phyloP scores from a whole-genome alignment of 352 stramenopile genomes.

The Pythium dissimile region DNA sequence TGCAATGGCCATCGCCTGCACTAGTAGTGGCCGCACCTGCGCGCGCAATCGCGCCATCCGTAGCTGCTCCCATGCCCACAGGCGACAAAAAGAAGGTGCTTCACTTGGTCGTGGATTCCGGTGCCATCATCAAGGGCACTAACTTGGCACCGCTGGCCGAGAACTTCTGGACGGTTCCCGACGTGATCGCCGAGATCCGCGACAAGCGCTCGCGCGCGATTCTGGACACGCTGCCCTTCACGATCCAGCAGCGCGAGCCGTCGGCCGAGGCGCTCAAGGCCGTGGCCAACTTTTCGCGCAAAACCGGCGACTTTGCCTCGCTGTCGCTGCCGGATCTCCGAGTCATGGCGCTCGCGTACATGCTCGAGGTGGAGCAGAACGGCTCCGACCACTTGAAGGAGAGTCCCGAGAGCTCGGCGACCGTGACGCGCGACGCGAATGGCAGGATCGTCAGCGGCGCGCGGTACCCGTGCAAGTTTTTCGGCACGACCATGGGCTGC shows the following conservation, averaged over 20 bases:
- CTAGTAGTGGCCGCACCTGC: background rate
- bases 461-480: constrained; percentile 76
- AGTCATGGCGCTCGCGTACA: constrained; percentile 87
- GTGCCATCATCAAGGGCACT: constrained; percentile 86
- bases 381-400: constrained; percentile 64
- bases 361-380: constrained; percentile 78
- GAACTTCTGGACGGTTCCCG: constrained; percentile 86
- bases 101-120: constrained; percentile 82
- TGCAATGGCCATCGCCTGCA: background rate
- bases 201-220: constrained; percentile 72
- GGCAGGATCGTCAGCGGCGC: constrained; percentile 61
- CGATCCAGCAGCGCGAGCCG: constrained; percentile 73
- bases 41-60: background rate
- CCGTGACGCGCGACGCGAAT: constrained; percentile 56
- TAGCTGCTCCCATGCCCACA: background rate
- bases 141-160: constrained; percentile 72
- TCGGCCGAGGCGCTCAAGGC: constrained; percentile 76
- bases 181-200: constrained; percentile 83
- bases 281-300: constrained; percentile 78
- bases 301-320: constrained; percentile 83
- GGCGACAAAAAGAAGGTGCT: constrained; percentile 59
- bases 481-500: constrained; percentile 68
- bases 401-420: constrained; percentile 65
- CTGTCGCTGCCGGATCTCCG: constrained; percentile 84
- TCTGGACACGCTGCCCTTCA: constrained; percentile 72